These are phyloP conservation scores for Penicillium coprophilum DNA, from an alignment of 495 filamentous ascomycete species.

Conservation along the genomic window DNA sequence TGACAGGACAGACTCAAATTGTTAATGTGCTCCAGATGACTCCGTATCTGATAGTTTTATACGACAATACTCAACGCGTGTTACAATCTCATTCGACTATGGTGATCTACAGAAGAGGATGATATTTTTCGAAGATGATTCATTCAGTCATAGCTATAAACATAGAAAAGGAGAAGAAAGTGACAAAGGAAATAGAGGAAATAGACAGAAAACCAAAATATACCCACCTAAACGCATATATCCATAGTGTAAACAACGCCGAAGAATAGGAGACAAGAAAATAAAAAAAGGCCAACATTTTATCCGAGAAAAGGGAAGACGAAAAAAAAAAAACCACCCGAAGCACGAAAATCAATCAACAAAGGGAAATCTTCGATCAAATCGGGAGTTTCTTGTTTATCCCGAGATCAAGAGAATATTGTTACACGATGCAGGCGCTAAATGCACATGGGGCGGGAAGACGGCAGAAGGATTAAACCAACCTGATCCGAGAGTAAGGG, in stretches of 20 bases:
- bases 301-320: slow-evolving; percentile 16
- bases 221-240: slow-evolving; percentile 21
- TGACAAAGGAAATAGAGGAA: slow-evolving; percentile 20
- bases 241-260: slow-evolving; percentile 23
- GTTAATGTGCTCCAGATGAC: neutral
- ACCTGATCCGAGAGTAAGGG: slow-evolving; percentile 9
- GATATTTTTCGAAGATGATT: slow-evolving; percentile 5
- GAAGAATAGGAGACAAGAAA: slow-evolving; percentile 15
- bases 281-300: slow-evolving; percentile 18
- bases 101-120: neutral
- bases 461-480: slow-evolving; percentile 8
- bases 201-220: slow-evolving; percentile 8
- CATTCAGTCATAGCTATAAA: slow-evolving; percentile 19
- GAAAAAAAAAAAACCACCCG: slow-evolving; percentile 12
- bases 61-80: neutral
- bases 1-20: neutral
- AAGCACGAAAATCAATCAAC: slow-evolving; percentile 21
- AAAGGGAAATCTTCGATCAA: slow-evolving; percentile 20
- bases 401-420: slow-evolving; percentile 22
- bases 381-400: slow-evolving; percentile 10
- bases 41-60: neutral
- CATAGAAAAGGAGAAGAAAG: slow-evolving; percentile 13
- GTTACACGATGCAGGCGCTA: slow-evolving; percentile 35
- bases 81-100: neutral
- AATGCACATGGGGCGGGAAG: slow-evolving; percentile 17